These are phyloP conservation scores for Fusarium foetens DNA, from an alignment of 2,329 filamentous ascomycete genomes.

Conservation along the genomic window DNA sequence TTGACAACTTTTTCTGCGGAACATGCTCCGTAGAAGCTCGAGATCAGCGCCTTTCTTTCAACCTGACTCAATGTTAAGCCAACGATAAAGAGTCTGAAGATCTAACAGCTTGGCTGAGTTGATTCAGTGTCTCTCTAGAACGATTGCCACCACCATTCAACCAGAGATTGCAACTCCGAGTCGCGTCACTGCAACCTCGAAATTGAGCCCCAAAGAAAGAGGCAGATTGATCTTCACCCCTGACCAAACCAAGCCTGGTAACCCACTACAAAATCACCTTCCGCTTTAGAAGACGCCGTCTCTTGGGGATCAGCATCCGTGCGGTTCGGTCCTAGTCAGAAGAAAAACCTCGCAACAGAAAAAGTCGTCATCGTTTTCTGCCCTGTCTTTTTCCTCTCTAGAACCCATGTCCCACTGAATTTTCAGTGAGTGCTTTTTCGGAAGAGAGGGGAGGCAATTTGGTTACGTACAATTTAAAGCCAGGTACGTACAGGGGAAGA, in stretches of 20 bases:
- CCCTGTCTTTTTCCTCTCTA: background rate
- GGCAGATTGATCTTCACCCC: background rate
- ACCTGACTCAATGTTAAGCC: background rate
- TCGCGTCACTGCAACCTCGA: background rate
- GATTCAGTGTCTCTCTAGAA: background rate
- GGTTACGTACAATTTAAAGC: background rate
- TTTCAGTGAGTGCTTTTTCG: background rate
- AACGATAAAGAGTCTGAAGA: background rate
- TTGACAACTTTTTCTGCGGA: background rate
- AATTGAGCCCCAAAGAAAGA: background rate
- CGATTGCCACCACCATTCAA: too few relatives aligned
- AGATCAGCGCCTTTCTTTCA: background rate
- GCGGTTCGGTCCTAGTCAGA: background rate
- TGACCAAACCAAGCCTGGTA: background rate
- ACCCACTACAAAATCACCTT: background rate
- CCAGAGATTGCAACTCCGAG: background rate
- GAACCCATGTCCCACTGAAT: background rate
- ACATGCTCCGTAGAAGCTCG: background rate
- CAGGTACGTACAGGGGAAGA: conserved; percentile 8
- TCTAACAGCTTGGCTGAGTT: background rate
- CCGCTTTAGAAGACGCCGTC: background rate
- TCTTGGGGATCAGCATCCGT: background rate
- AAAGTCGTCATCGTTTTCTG: background rate
- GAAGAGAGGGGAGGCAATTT: background rate
- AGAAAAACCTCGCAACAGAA: background rate